phyloP scores from a whole-genome alignment of 2,329 filamentous ascomycete genomes.

The Neurospora sp. region DNA sequence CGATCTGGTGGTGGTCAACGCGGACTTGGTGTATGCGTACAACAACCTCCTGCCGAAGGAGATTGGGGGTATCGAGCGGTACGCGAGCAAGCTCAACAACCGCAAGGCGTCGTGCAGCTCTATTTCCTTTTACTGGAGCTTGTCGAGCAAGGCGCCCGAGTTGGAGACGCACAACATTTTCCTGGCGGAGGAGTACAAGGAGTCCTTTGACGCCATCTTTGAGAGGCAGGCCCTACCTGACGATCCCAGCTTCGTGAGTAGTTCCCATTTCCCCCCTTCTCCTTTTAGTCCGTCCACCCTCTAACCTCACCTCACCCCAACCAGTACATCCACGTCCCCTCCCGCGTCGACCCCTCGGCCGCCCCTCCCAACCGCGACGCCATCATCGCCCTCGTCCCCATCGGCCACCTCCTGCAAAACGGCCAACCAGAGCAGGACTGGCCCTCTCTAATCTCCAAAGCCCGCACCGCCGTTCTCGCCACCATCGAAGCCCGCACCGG shows the following conservation, averaged over 20 bases:
- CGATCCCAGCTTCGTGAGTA: constrained; percentile 50
- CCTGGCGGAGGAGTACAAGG: constrained; percentile 60
- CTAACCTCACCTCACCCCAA: background rate
- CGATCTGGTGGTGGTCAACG: constrained; percentile 61
- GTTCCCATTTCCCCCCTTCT: background rate
- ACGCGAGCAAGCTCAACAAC: constrained; percentile 31
- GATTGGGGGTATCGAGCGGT: constrained; percentile 15
- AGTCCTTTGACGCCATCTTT: constrained; percentile 70
- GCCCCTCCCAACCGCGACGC: constrained; percentile 56
- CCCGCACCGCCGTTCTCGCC: constrained; percentile 48
- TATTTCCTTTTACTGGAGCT: constrained; percentile 69
- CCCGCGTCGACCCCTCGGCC: constrained; percentile 55
- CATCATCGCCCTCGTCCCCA: constrained; percentile 61
- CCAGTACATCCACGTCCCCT: constrained; percentile 63
- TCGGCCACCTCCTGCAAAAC: constrained; percentile 50
- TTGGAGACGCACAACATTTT: constrained; percentile 68
- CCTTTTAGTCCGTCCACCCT: background rate
- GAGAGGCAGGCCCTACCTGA: constrained; percentile 55
- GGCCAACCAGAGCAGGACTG: constrained; percentile 43
- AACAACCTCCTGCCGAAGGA: constrained; percentile 53
- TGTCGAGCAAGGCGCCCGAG: constrained; percentile 49
- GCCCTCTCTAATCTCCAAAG: constrained; percentile 46
- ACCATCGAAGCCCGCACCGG: constrained; percentile 53
- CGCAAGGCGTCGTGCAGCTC: constrained; percentile 57
- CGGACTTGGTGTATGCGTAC: constrained; percentile 66